Percentiles rank a stretch among this genome's conserved stretches.
These are phyloP conservation scores for Aegilops umbellulata DNA, from an alignment of 176 grass and related monocot species.

Conservation along the genomic window DNA sequence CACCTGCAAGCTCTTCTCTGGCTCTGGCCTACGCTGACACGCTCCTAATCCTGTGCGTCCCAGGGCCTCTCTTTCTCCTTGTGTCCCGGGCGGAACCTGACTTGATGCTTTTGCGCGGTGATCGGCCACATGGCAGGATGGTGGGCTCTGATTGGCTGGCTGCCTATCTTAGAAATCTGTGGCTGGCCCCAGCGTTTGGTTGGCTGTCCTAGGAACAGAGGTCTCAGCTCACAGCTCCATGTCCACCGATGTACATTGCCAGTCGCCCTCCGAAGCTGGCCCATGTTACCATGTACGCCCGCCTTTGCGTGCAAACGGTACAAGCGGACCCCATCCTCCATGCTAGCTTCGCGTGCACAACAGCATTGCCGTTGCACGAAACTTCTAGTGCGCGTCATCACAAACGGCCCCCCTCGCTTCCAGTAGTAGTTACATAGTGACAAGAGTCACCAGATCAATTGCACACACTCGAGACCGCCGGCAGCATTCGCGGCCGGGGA, in stretches of 20 bases:
- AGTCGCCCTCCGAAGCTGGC: neutral
- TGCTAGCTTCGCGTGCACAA: neutral
- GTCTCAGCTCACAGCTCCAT: neutral
- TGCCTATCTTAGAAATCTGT: conserved; percentile 55
- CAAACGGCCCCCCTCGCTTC: neutral
- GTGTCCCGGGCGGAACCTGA: neutral
- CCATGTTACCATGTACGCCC: neutral
- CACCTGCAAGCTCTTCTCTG: neutral
- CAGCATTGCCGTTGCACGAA: neutral
- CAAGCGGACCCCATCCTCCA: neutral
- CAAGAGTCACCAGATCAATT: neutral
- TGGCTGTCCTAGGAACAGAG: neutral
- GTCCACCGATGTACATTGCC: too few relatives aligned
- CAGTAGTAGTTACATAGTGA: neutral
- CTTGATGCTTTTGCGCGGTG: neutral
- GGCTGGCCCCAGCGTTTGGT: neutral
- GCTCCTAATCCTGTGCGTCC: neutral
- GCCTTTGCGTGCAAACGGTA: neutral
- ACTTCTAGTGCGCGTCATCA: neutral
- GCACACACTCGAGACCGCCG: neutral
- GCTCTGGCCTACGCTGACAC: neutral
- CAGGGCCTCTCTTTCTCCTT: neutral
- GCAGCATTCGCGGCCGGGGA: neutral
- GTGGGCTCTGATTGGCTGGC: conserved; percentile 45
- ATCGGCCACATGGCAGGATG: conserved; percentile 34